Conservation (phyloP, 2,329 filamentous ascomycete species). For the Fusarium foetens region DNA sequence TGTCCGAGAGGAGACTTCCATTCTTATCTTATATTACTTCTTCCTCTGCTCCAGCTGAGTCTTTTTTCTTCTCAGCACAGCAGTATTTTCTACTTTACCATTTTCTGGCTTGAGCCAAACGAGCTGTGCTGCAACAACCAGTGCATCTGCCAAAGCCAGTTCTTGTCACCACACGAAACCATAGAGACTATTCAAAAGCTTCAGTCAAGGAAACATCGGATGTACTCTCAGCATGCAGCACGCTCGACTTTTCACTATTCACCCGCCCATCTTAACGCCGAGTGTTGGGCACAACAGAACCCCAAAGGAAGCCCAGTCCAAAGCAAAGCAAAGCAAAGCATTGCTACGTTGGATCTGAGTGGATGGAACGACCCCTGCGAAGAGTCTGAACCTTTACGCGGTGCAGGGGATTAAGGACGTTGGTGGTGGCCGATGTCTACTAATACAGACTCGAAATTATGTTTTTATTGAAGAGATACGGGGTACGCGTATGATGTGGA, state of each 20-base stretch:
- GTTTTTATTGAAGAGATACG: conserved; percentile 10
- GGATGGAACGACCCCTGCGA: conserved; percentile 38
- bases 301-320: conserved; percentile 27
- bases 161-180: no score
- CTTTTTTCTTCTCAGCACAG: conserved; percentile 6
- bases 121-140: conserved; percentile 2
- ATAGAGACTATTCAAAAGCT: background rate
- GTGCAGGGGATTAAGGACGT: conserved; percentile 41
- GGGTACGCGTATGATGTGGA: background rate
- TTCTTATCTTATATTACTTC: background rate
- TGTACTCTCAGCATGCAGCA: conserved; percentile 1
- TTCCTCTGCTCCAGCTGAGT: conserved; percentile 14
- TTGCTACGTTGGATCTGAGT: background rate
- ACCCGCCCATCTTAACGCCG: conserved; percentile 44
- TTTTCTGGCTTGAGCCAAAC: conserved; percentile 31
- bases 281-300: conserved; percentile 39
- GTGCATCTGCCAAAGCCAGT: background rate
- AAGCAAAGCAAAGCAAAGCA: background rate
- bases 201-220: background rate
- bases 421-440: conserved; percentile 31
- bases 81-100: conserved; percentile 16
- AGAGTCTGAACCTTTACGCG: conserved; percentile 45
- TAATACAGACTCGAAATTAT: conserved; percentile 37
- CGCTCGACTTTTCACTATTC: conserved; percentile 17
- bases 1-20: conserved; percentile 23